These are phyloP conservation scores for Penicillium crustosum DNA, from an alignment of 2,329 filamentous ascomycete species.

Conservation along the genomic window DNA sequence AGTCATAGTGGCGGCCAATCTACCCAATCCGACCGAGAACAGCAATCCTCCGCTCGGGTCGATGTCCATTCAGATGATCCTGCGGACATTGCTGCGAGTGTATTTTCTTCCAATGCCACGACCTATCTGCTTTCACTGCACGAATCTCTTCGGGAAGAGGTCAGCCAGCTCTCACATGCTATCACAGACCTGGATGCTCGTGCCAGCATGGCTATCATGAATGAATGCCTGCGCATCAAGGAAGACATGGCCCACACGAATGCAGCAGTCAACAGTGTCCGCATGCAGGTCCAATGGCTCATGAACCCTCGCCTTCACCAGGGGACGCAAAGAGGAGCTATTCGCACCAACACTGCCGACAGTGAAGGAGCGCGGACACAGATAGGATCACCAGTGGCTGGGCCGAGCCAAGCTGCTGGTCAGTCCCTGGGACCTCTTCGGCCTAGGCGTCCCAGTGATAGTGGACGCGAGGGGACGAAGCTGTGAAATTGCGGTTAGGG, in stretches of 20 bases:
- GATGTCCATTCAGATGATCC: constrained; percentile 15
- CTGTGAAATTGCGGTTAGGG: constrained; percentile 12
- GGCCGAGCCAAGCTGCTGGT: constrained; percentile 27
- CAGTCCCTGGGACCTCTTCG: constrained; percentile 28
- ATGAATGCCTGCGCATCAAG: constrained; percentile 61
- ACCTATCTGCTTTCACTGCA: constrained; percentile 62
- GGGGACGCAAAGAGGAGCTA: constrained; percentile 28
- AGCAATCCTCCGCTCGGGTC: constrained; percentile 8
- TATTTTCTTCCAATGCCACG: constrained; percentile 44
- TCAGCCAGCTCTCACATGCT: constrained; percentile 54
- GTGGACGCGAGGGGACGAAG: constrained; percentile 45
- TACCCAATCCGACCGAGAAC: constrained; percentile 14
- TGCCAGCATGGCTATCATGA: constrained; percentile 62
- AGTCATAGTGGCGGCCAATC: constrained; percentile 9
- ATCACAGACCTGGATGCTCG: constrained; percentile 61
- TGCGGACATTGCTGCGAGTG: constrained; percentile 25
- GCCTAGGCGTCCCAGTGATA: constrained; percentile 41
- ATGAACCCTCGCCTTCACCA: constrained; percentile 57
- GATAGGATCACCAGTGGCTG: constrained; percentile 24
- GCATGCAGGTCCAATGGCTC: constrained; percentile 64
- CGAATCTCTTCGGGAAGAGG: constrained; percentile 61
- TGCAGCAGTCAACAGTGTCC: constrained; percentile 58
- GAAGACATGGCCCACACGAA: constrained; percentile 63
- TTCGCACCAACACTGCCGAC: constrained; percentile 19
- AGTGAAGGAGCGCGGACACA: constrained; percentile 20